Evolutionary conservation across 371 early-diverging fungal species (phyloP), one percentile per base, ranked within the genome.

Genomic region (Rhizopus microsporus): DNA sequence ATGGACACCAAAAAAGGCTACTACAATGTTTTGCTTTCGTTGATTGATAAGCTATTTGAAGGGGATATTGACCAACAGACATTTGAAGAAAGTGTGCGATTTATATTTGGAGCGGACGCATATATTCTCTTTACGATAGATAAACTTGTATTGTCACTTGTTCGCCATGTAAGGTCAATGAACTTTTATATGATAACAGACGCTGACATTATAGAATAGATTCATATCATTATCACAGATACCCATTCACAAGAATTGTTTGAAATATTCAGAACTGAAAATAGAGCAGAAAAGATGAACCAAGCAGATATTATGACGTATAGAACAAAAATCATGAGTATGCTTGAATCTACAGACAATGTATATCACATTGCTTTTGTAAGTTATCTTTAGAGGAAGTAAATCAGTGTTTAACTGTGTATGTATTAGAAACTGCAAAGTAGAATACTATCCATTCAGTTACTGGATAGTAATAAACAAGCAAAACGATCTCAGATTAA

Each of bases 61-160:
- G 87, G 85, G 30, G 89, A 91, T 23, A 77, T 97, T 39, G 99
- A 99, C 38, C 71, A 81, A 37, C 75, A 77, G 37, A 80, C 73
- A 32, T 99, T 89, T 84, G 99, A 99, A 62, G 99, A 99, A 51
- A 77, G 86, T 37, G 72, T 90, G 35, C 86, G 97, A 3, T 82
- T 84, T 40, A 78, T 95, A 64, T 96, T 91, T 71, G 90, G 93
- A 15, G 89, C 90, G 31, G 80, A 90, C 46, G 95, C 92, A 0
- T 94, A 93, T 67, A 67, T 86, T 34, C 77, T 92, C 37, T 91
- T 93, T 60, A 93, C 95, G 0, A 75, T 96, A 17, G 97, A 97
- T 68, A 93, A 91, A 17, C 39, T 68, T 3, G 60, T 68, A 3
- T 37, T 68, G 12, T 56, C 68, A 4, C 51, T 68, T 23, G 54